A percentile compares a stretch with the other conserved stretches of the same genome.
phyloP scores from a whole-genome alignment of 495 filamentous ascomycete species.

The Podospora conica region DNA sequence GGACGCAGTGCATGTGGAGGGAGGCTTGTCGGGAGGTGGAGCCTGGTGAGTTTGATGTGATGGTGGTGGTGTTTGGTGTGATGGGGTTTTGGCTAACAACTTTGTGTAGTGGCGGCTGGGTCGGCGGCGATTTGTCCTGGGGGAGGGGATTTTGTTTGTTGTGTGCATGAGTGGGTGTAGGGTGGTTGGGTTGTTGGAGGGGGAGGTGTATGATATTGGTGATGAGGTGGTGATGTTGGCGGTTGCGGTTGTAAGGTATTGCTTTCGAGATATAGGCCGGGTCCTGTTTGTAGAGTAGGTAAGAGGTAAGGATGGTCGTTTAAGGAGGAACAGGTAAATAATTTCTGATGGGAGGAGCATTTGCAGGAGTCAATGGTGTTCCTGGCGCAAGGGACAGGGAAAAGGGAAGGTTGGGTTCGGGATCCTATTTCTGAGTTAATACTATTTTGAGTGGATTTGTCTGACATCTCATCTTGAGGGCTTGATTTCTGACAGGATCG shows the following conservation, averaged over 20 bases:
- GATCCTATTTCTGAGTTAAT: not conserved
- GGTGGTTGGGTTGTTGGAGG: not conserved
- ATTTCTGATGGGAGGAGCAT: not conserved
- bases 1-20: slow-evolving; percentile 14
- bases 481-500: too few relatives aligned
- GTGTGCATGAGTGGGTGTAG: slow-evolving; percentile 4
- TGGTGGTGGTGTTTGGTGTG: not conserved
- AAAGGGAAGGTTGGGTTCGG: not conserved
- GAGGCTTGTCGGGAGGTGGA: slow-evolving; percentile 8
- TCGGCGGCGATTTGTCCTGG: slow-evolving; percentile 11
- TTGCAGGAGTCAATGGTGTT: not conserved
- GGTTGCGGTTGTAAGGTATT: not conserved
- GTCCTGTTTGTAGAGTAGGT: not conserved
- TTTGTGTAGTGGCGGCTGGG: not conserved
- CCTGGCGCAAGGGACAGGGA: not conserved
- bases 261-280: not conserved
- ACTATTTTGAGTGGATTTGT: not conserved
- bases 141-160: slow-evolving; percentile 11
- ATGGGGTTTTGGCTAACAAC: not conserved
- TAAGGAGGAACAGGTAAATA: too few relatives aligned
- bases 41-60: not conserved
- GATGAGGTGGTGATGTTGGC: not conserved
- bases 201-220: too few relatives aligned
- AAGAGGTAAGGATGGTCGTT: too few relatives aligned
- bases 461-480: not conserved